Conservation (phyloP, 2,329 filamentous ascomycete species). For the Magnaporthales sp. region DNA sequence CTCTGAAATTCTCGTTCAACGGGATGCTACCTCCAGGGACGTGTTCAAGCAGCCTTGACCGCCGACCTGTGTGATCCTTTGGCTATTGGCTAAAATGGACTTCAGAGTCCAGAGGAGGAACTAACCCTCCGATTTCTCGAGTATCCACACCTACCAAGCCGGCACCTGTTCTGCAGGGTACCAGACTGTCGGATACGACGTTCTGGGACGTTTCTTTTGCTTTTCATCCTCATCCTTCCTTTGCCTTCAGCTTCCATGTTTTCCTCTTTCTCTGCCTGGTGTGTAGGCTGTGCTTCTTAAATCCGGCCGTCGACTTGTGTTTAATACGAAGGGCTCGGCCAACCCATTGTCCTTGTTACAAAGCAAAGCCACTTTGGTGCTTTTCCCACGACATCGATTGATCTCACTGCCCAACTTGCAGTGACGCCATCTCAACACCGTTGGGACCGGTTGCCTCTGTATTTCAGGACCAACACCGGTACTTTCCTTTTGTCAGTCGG, state of each 20-base stretch:
- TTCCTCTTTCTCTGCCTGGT: background rate
- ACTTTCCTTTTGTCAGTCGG: background rate
- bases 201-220: background rate
- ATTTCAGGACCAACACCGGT: background rate
- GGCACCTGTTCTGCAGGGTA: conserved; percentile 2
- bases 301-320: background rate
- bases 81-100: background rate
- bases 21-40: background rate
- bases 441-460: background rate
- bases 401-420: background rate
- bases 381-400: background rate
- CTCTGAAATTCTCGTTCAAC: background rate
- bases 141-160: background rate
- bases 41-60: background rate
- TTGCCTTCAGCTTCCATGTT: background rate
- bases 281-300: background rate
- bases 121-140: background rate
- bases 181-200: conserved; percentile 2
- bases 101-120: background rate
- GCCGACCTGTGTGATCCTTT: background rate
- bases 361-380: background rate
- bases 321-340: background rate
- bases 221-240: background rate
- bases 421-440: background rate
- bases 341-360: background rate